A percentile compares a stretch with the other conserved stretches of the same genome.
These are phyloP conservation scores for Oryza longistaminata DNA, from an alignment of 176 grass and related monocot genomes.

Conservation along the genomic window DNA sequence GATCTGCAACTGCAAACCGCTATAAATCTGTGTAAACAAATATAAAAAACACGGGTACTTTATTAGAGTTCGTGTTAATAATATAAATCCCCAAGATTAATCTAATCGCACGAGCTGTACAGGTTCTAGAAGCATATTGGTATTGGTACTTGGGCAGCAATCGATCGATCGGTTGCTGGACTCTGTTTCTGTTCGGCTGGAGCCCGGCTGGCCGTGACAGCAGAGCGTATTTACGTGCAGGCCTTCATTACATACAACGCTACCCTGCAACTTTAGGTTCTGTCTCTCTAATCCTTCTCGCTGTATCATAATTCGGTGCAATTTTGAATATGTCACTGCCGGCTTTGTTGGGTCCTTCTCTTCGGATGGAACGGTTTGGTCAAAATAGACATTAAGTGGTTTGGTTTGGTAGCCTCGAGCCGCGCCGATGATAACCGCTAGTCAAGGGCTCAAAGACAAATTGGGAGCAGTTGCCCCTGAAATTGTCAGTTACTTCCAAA, in stretches of 20 bases:
- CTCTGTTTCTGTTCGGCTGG: slow-evolving; percentile 5
- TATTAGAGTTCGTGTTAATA: neutral
- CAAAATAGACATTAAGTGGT: neutral
- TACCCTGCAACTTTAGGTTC: neutral
- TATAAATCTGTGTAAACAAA: neutral
- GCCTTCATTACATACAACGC: neutral
- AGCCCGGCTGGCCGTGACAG: slow-evolving; percentile 7
- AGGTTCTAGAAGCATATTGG: neutral
- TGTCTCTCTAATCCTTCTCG: neutral
- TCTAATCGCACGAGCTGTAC: neutral
- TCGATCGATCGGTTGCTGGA: neutral
- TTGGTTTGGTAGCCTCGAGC: slow-evolving; percentile 34
- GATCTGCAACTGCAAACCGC: neutral
- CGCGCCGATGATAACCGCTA: neutral
- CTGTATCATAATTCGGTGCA: neutral
- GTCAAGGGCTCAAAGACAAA: neutral
- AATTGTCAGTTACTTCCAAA: neutral
- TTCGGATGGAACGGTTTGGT: neutral
- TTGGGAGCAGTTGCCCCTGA: neutral
- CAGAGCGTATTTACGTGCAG: neutral
- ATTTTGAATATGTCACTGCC: neutral
- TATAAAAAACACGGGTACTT: neutral
- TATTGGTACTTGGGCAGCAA: neutral
- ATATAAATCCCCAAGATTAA: neutral
- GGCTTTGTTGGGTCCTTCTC: neutral